A percentile compares a stretch with the other conserved stretches of the same genome.
Evolutionary conservation across 257 asterid species (phyloP).

Genomic region (Solanum tarijense): DNA sequence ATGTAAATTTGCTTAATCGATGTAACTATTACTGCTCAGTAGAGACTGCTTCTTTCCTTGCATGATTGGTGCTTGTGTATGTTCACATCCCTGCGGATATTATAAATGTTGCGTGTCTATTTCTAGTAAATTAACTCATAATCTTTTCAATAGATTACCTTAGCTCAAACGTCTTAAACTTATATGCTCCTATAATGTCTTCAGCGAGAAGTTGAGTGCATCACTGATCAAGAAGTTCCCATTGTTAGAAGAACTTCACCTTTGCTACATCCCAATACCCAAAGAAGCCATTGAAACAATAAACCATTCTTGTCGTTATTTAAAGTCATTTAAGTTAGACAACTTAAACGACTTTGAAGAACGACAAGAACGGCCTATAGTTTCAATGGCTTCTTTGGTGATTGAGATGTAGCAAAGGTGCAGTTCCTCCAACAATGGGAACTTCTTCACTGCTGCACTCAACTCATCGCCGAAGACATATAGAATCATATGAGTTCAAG

Average conservation of each 20-base stretch:
- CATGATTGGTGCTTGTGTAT: neutral
- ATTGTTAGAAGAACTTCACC: constrained; percentile 37
- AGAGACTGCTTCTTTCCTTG: neutral
- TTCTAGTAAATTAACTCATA: neutral
- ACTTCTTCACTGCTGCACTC: constrained; percentile 13
- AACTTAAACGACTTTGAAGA: constrained; percentile 26
- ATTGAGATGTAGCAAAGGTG: constrained; percentile 11
- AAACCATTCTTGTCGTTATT: constrained; percentile 23
- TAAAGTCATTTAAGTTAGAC: constrained; percentile 25
- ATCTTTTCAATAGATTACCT: constrained; percentile 19
- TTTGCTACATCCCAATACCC: neutral
- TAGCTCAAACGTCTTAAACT: constrained; percentile 21
- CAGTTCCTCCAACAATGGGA: constrained; percentile 30
- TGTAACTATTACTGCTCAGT: neutral
- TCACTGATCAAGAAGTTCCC: constrained; percentile 20
- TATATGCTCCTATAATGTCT: neutral
- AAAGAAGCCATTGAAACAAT: constrained; percentile 9
- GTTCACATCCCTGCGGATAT: neutral
- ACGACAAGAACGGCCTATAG: constrained; percentile 21
- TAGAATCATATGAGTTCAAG: constrained; percentile 14
- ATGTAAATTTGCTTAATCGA: neutral
- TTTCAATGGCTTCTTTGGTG: neutral
- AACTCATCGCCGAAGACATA: constrained; percentile 4
- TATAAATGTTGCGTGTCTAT: neutral
- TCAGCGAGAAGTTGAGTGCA: constrained; percentile 4